Base-by-base conservation (phyloP, 164 flowering plant species). In the Sedum album region DNA sequence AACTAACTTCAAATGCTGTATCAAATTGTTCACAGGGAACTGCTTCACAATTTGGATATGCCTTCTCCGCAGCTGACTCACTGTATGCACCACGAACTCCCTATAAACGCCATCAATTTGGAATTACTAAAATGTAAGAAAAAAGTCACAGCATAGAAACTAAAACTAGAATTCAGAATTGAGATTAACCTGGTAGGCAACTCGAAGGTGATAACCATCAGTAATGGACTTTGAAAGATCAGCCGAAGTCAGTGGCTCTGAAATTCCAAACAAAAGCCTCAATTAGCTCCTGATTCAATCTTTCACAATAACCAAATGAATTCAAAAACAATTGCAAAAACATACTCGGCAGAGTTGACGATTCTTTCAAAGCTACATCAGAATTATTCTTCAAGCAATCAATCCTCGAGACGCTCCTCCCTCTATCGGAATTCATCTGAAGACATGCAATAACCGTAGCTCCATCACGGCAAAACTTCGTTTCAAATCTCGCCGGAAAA, bases 1-100 rank as follows among this genome's bases (percentile, higher is more conserved):
- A 21, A 68, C 38, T 77, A 68, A 93, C 97, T 62, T 83, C 79
- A 71, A 93, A 93, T 66, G 91, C 94, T 25, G 83, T 79, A 18
- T 93, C 97, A 49, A 91, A 93, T 68, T 93, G 91, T 63, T 91
- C 97, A 46, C 97, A 93, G 8, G 97, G 94, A 67, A 93, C 91
- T 0, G 93, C 82, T 84, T 91, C 87, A 48, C 98, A 93, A 71
- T 88, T 84, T 2, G 98, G 97, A 62, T 89, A 93, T 0, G 97
- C 98, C 79, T 89, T 93, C 74, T 82, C 77, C 0, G 98, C 98
- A 7, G 97, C 96, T 10, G 88, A 83, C 72, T 93, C 97, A 73
- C 98, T 93, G 76, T 83, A 93, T 0, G 98, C 97, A 31, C 98
- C 97, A 31, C 78, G 82, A 77, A 85, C 87, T 49, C 98, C 98